Base-by-base conservation (phyloP, 345 rosid genomes). In the Mallotus nudiflorus region DNA sequence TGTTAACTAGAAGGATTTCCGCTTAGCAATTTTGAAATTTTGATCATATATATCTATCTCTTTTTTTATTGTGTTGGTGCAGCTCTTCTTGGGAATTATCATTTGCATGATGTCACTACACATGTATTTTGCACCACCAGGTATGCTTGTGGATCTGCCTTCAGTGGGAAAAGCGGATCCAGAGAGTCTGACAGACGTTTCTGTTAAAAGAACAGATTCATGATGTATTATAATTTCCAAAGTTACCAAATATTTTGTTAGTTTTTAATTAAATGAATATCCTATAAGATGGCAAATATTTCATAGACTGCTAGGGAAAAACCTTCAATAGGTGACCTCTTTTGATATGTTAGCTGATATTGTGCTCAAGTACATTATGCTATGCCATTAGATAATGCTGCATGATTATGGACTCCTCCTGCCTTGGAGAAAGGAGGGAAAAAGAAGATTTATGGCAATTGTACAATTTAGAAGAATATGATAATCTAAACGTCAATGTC, bases 71-170 rank as follows among this genome's bases (percentile, higher is more conserved):
- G 65, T 67, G 27, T 50, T 62, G 60, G 20, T 84, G 86, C 93
- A 92, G 98, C 96, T 95, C 71, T 92, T 95, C 85, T 80, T 92
- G 85, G 99, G 98, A 35, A 92, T 90, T 44, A 78, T 90, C 60
- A 83, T 92, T 61, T 95, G 99, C 78, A 92, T 92, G 85, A 95
- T 95, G 99, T 95, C 96, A 0, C 84, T 92, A 19, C 99, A 92
- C 72, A 90, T 95, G 97, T 95, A 92, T 72, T 92, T 95, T 78
- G 91, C 97, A 20, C 91, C 96, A 50, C 87, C 92, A 48, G 81
- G 35, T 62, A 82, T 76, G 84, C 97, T 90, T 27, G 70, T 92
- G 51, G 96, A 87, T 73, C 69, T 83, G 73, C 91, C 97, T 6
- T 15, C 81, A 46, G 49, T 83, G 9, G 67, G 59, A 7, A 88